Evolutionary conservation across 1,284 basidiomycete species (phyloP), one percentile per base, ranked within the genome.

Genomic region (Leucoagaricus sp.): DNA sequence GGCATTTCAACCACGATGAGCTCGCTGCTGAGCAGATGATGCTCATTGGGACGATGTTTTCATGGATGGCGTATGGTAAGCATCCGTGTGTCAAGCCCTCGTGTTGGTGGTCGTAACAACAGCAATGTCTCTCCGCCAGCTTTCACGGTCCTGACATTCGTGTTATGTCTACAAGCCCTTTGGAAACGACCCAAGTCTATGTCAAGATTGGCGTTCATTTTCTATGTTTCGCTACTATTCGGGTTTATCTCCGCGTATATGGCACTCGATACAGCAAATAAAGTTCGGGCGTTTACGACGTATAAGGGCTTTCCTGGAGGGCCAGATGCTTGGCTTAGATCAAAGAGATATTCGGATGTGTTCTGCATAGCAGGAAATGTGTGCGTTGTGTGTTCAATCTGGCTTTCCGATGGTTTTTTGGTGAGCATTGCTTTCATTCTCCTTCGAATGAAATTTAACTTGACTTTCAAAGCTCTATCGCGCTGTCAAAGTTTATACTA

Each of bases 401-500:
- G 50, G 40, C 31, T 53, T 7, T 53, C 36, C 8, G 41, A 53
- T 44, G 41, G 19, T 1, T 53, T 53, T 17, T 23, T 53, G 41
- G 50, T 53, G 19, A 15, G 40, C 33, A 5, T 17, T n/a, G 9
- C n/a, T 40, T 15, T 6, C 8, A 9, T 40, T 40, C 12, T 40
- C n/a, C 38, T 40, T 40, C 38, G 5, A 15, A 15, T 40, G 38
- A 15, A 12, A 40, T 17, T 40, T 17, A 9, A 5, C 17, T 40
- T 40, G 7, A 40, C 38, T n/a, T n/a, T n/a, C 38, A 40, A 47
- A 53, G 50, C 15, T 53, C 3, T 53, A 53, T n/a, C 50, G 50
- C n/a, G 41, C 31, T 42, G n/a, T 44, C 6, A 34, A 44, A 10
- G 8, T 44, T 15, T 53, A 53, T 15, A 42, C n/a, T 7, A 42